Evolutionary conservation across 2,329 filamentous ascomycete genomes (phyloP).

Genomic region (Monosporascus sp.): DNA sequence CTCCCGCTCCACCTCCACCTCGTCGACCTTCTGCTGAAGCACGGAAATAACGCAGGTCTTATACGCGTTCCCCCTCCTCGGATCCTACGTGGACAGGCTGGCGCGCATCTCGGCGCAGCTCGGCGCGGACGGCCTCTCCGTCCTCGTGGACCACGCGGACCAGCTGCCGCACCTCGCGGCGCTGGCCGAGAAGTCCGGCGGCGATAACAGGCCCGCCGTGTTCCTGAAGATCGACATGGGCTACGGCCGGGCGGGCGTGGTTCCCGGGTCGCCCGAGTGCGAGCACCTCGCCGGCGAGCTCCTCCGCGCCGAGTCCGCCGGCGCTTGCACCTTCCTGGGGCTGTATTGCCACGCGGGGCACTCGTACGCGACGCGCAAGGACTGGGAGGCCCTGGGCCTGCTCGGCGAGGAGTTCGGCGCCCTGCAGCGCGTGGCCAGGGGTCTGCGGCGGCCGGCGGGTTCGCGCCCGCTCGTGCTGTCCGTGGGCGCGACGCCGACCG

Average conservation of each 20-base stretch:
- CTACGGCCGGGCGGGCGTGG: conserved; percentile 63
- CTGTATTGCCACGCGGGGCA: conserved; percentile 71
- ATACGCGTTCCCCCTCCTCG: conserved; percentile 66
- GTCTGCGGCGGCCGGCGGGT: conserved; percentile 22
- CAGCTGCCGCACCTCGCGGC: conserved; percentile 49
- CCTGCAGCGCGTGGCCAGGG: conserved; percentile 40
- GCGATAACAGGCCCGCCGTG: conserved; percentile 44
- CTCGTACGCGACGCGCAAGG: conserved; percentile 57
- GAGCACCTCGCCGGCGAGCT: conserved; percentile 39
- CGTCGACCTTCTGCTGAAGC: not conserved
- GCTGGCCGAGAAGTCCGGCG: conserved; percentile 35
- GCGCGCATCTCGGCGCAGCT: conserved; percentile 50
- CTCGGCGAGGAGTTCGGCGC: conserved; percentile 56
- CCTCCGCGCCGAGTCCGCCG: conserved; percentile 36
- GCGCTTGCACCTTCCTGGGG: conserved; percentile 46
- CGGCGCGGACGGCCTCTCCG: conserved; percentile 49
- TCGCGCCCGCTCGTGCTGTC: conserved; percentile 48
- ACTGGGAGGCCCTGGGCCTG: conserved; percentile 50
- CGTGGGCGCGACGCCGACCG: conserved; percentile 73
- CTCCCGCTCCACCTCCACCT: not conserved
- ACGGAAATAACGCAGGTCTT: conserved; percentile 44
- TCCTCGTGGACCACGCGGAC: conserved; percentile 65
- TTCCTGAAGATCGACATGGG: conserved; percentile 75
- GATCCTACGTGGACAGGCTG: conserved; percentile 56
- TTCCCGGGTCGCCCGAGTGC: conserved; percentile 42